Evolutionary conservation across 306 rosid species (phyloP), one percentile per base, ranked within the genome.

Genomic region (Castanea crenata): DNA sequence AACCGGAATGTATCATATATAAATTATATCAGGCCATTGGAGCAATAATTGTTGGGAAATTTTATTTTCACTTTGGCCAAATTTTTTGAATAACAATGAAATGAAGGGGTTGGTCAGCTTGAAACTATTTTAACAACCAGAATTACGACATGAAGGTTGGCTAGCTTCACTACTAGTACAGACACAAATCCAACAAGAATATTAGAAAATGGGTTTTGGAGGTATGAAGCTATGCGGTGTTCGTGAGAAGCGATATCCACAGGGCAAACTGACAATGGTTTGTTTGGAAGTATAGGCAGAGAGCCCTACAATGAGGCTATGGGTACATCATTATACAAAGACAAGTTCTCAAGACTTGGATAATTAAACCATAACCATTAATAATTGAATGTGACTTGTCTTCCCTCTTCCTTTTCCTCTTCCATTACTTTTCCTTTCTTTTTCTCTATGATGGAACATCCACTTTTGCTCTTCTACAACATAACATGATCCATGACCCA

Each of bases 331-430:
- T 54, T 34, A 75, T 18, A 35, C 80, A 75, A 84, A 72, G 80
- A 84, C 87, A 84, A 81, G 61, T 78, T 77, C 87, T 81, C 78
- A 81, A 52, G 55, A 75, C 59, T 71, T 29, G 14, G 29, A 44
- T 57, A 41, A 41, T 6, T 5, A 56, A 79, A 71, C 38, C 8
- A 51, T 57, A 29, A 49, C 54, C 21, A 63, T 85, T 82, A 76
- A 80, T 86, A 81, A 87, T 86, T 85, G 92, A 81, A 69, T 78
- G 88, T 70, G 86, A 86, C 90, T 77, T 86, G 81, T 87, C 88
- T 77, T 79, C 82, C 49, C 76, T 80, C 70, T 69, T 86, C 8
- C 77, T 35, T 3, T 64, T 68, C 56, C 76, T 79, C 81, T 78
- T 70, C 52, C 75, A 25, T 25, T 25, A 25, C 27, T 25, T 25